phyloP scores from a whole-genome alignment of 176 grass and related monocot genomes.

The Pontederia paniculata region DNA sequence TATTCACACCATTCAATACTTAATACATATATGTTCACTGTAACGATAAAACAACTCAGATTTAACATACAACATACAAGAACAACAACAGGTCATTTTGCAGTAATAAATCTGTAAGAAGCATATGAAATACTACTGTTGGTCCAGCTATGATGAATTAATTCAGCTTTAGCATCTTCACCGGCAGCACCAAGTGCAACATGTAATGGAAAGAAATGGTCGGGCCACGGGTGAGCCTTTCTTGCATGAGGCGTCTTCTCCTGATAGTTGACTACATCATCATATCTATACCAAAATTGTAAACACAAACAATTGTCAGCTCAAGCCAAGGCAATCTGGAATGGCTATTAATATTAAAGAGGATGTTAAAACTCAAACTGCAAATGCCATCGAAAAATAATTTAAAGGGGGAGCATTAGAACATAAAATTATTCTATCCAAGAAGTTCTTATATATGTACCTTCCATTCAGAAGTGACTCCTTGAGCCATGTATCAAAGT shows the following conservation, averaged over 20 bases:
- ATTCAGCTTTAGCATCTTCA: constrained; percentile 40
- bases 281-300: constrained; percentile 26
- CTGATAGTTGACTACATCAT: constrained; percentile 51
- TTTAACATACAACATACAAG: too few relatives aligned
- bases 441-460: constrained; percentile 10
- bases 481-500: constrained; percentile 74
- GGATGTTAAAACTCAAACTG: neutral
- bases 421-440: too few relatives aligned
- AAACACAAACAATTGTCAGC: neutral
- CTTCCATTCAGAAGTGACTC: constrained; percentile 53
- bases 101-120: constrained; percentile 48
- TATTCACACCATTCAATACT: too few relatives aligned
- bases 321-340: neutral
- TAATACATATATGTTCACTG: too few relatives aligned
- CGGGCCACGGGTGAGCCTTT: constrained; percentile 65
- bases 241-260: constrained; percentile 51
- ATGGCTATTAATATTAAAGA: neutral
- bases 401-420: constrained; percentile 1
- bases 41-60: too few relatives aligned
- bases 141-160: constrained; percentile 61
- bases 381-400: neutral
- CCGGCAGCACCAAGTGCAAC: constrained; percentile 85
- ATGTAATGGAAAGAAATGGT: constrained; percentile 83
- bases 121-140: constrained; percentile 40
- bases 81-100: constrained; percentile 13